phyloP scores from a whole-genome alignment of 2,329 filamentous ascomycete species.

The Fusarium lateritium region DNA sequence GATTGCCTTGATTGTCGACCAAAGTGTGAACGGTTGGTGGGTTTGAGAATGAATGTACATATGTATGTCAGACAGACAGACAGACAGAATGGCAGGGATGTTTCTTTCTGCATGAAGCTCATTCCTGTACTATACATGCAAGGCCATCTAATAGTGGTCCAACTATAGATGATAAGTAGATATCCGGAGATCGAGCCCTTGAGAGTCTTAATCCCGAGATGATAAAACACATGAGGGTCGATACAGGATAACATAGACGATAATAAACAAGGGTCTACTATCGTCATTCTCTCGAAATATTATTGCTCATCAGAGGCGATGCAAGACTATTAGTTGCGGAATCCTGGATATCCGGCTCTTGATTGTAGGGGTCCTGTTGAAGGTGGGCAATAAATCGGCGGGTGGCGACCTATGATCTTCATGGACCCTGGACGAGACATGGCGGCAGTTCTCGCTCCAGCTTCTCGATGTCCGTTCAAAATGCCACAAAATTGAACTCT shows the following conservation, averaged over 20 bases:
- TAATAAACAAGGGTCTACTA: conserved; percentile 1
- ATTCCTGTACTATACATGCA: neutral
- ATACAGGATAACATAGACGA: neutral
- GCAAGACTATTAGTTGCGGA: conserved; percentile 27
- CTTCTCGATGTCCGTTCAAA: conserved; percentile 18
- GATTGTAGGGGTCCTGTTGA: conserved; percentile 19
- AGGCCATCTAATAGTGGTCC: neutral
- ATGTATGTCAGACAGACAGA: conserved; percentile 40
- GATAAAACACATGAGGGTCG: neutral
- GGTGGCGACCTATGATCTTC: conserved; percentile 35
- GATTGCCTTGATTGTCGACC: conserved; percentile 46
- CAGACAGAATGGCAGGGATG: conserved; percentile 41
- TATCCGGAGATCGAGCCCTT: conserved; percentile 17
- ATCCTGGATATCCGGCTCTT: conserved; percentile 34
- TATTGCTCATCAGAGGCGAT: conserved; percentile 15
- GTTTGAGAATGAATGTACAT: conserved; percentile 16
- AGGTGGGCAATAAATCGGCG: conserved; percentile 33
- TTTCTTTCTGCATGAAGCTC: conserved; percentile 1
- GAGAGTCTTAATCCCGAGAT: neutral
- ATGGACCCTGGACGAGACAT: conserved; percentile 21
- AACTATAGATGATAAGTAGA: conserved; percentile 22
- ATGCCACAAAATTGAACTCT: neutral
- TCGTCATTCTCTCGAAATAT: conserved; percentile 31
- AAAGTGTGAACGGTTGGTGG: conserved; percentile 44
- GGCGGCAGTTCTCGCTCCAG: conserved; percentile 23